These are phyloP conservation scores for Pseudisothecium myosuroides DNA, from an alignment of 225 moss, liverwort and hornwort species.

Conservation along the genomic window DNA sequence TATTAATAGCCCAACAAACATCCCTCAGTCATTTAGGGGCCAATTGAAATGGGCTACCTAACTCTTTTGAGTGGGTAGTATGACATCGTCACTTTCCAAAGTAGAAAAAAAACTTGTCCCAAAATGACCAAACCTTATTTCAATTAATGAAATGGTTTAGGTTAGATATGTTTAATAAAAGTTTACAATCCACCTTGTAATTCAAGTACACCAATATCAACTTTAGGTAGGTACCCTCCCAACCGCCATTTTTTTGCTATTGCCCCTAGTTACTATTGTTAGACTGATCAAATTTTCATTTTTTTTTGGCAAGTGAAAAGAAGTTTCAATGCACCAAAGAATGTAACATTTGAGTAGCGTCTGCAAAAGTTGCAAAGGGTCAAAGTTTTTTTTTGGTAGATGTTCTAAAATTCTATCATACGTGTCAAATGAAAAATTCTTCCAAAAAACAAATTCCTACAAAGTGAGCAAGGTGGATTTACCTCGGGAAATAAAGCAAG, in stretches of 20 bases:
- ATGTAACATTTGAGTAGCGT: fast-evolving
- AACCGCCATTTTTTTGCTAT: not conserved
- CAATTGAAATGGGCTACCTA: not conserved
- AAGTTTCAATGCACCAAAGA: fast-evolving
- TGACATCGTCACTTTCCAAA: not conserved
- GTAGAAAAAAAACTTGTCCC: not conserved
- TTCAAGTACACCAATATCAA: not conserved
- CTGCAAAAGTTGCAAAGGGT: not conserved
- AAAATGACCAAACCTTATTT: not conserved
- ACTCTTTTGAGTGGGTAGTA: not conserved
- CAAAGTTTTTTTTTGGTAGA: not conserved
- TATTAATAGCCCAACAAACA: not conserved
- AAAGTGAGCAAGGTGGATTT: too few relatives aligned
- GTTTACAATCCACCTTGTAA: not conserved
- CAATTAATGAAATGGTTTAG: not conserved
- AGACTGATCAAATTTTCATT: not conserved
- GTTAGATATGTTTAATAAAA: not conserved
- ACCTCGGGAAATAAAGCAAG: too few relatives aligned
- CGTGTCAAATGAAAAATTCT: too few relatives aligned
- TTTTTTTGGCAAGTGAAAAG: not conserved
- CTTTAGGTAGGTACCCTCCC: fast-evolving
- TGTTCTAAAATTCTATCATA: not conserved
- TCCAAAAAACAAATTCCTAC: too few relatives aligned
- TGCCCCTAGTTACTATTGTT: not conserved
- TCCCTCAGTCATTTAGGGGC: not conserved